Base-by-base conservation (phyloP, 768 basidiomycete genomes). In the Termitomyces sp. region DNA sequence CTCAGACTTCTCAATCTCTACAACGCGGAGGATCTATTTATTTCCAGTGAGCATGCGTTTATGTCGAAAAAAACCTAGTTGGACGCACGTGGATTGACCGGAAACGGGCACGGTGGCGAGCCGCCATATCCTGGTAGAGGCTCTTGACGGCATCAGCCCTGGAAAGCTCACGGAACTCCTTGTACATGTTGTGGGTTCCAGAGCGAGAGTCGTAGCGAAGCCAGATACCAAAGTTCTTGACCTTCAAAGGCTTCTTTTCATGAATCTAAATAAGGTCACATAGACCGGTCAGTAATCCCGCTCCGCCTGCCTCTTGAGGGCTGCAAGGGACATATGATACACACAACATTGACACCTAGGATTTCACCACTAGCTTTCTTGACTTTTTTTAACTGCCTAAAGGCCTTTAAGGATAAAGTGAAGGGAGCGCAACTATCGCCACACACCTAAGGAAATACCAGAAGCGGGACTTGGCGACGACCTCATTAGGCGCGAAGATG, bases 171-270 rank as follows among this genome's bases (percentile, higher is more conserved):
- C 95, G 93, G 90, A 93, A 98, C 77, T 93, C 91, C 86, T 95
- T 95, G 91, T 97, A 97, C 95, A 98, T 96, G 87, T 99, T 99
- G 88, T 98, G 97, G 49, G 97, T 99, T 64, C 97, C 97, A 54
- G 95, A 97, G 69, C 96, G 94, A 56, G 96, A 98, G 79, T 99
- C 97, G 78, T 99, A 99, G 68, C 96, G 91, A 74, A 99, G 78
- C 97, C 97, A 98, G 79, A 99, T 92, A 66, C 97, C 97, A 73
- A 99, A 98, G 89, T 97, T 98, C 86, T 99, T 98, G 76, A 98
- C 91, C 80, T 95, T 95, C 76, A 97, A 73, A 26, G 97, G 97
- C 77, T 90, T 93, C 85, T 93, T 95, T 82, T 98, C 96, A 72
- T 89, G 86, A 73, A 98, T 98, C 95, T 98, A 85, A 61, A 58